Percentiles rank a stretch among this genome's conserved stretches.
Evolutionary conservation across 169 alveolate species (phyloP).

Genomic region (Plasmodium sp.): DNA sequence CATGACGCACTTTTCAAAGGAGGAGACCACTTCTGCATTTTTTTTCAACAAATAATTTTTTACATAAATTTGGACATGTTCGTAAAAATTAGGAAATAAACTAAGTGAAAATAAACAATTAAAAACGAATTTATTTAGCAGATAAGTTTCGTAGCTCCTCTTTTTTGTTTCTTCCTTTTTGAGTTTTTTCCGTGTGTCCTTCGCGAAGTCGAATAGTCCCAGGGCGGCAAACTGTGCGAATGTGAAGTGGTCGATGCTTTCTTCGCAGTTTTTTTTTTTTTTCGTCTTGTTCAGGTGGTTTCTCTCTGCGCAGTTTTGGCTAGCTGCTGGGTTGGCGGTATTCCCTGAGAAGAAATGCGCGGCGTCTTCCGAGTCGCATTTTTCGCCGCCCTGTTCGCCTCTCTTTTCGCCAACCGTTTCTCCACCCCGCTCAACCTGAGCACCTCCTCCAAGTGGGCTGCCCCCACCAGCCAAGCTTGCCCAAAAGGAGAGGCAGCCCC

Average conservation of each 20-base stretch:
- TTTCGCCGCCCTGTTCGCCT: background rate
- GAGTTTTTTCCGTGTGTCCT: conserved; percentile 5
- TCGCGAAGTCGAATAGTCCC: conserved; percentile 24
- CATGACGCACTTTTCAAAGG: conserved; percentile 13
- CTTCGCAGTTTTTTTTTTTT: background rate
- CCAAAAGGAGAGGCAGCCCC: background rate
- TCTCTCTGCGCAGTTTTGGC: background rate
- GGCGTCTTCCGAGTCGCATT: background rate
- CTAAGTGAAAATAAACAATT: conserved; percentile 13
- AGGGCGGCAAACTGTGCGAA: conserved; percentile 14
- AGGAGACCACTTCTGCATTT: background rate
- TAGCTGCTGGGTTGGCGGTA: background rate
- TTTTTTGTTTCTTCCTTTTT: conserved; percentile 5
- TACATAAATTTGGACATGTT: conserved; percentile 33
- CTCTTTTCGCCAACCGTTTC: too few relatives aligned
- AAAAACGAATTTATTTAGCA: conserved; percentile 29
- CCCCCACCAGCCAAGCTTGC: background rate
- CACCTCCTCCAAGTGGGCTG: background rate
- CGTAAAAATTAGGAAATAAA: conserved; percentile 51
- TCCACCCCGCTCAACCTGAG: background rate
- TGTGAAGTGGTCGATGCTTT: background rate
- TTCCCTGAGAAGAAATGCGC: background rate
- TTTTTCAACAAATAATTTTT: conserved; percentile 43
- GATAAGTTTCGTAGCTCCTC: conserved; percentile 24
- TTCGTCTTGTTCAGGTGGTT: background rate